These are phyloP conservation scores for Termitomyces sp. DNA, from an alignment of 768 basidiomycete species.

Conservation along the genomic window DNA sequence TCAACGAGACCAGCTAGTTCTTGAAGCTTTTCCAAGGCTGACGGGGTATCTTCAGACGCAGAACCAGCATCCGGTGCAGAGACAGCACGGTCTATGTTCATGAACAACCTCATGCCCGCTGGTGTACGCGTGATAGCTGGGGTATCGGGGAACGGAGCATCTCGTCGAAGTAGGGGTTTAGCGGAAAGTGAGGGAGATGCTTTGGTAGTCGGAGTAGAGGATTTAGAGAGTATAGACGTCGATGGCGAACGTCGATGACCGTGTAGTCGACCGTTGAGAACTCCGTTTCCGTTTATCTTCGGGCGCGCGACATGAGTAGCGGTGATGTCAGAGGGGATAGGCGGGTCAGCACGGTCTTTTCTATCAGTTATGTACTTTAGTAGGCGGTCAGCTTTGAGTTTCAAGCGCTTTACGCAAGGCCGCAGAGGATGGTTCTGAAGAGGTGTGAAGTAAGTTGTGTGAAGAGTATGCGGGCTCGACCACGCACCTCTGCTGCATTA, in stretches of 20 bases:
- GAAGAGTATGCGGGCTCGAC: background rate
- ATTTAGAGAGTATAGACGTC: slow-evolving; percentile 23
- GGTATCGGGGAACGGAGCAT: slow-evolving; percentile 56
- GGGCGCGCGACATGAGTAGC: slow-evolving; percentile 26
- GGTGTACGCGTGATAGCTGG: slow-evolving; percentile 66
- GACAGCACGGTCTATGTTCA: slow-evolving; percentile 50
- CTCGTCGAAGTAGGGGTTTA: slow-evolving; percentile 25
- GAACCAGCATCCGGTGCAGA: slow-evolving; percentile 17
- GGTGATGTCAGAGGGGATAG: slow-evolving; percentile 46
- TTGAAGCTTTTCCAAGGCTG: slow-evolving; percentile 25
- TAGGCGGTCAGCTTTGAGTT: slow-evolving; percentile 79
- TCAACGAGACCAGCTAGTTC: slow-evolving; percentile 30
- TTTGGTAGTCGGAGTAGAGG: slow-evolving; percentile 22
- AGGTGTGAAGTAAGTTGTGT: background rate
- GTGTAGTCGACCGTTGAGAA: slow-evolving; percentile 34
- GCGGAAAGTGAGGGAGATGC: slow-evolving; percentile 19
- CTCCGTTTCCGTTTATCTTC: slow-evolving; percentile 34
- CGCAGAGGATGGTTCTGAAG: slow-evolving; percentile 84
- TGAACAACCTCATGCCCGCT: slow-evolving; percentile 68
- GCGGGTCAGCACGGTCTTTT: slow-evolving; percentile 71
- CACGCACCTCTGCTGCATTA: slow-evolving; percentile 84
- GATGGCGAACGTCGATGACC: slow-evolving; percentile 35
- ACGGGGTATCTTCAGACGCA: slow-evolving; percentile 6
- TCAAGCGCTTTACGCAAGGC: slow-evolving; percentile 72
- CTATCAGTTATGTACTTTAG: slow-evolving; percentile 87